Evolutionary conservation across 805 yeast species (phyloP).

Genomic region (Hanseniaspora thailandica): DNA sequence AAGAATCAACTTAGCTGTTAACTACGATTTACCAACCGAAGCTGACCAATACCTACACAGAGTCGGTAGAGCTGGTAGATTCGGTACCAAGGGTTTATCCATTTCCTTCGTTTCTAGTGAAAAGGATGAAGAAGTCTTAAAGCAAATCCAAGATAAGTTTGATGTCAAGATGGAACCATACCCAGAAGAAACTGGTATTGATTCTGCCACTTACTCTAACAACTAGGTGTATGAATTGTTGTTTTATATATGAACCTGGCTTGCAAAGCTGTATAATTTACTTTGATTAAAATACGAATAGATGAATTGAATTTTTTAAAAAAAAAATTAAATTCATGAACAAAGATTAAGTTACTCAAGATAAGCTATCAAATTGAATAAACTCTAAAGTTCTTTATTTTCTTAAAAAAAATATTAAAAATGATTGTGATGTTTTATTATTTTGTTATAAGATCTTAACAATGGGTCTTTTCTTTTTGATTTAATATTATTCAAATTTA

Average conservation of each 20-base stretch:
- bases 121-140: constrained; percentile 81
- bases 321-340: too few relatives aligned
- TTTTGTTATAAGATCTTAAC: constrained; percentile 5
- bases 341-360: too few relatives aligned
- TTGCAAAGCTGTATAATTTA: too few relatives aligned
- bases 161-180: constrained; percentile 89
- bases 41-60: constrained; percentile 98
- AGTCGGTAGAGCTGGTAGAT: constrained; percentile 99
- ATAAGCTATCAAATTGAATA: too few relatives aligned
- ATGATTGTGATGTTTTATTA: background rate
- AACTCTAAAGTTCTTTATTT: too few relatives aligned
- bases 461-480: constrained; percentile 1
- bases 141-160: constrained; percentile 90
- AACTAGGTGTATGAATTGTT: constrained; percentile 39
- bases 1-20: constrained; percentile 94
- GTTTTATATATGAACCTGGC: too few relatives aligned
- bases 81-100: constrained; percentile 97
- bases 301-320: too few relatives aligned
- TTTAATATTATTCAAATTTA: constrained; percentile 6
- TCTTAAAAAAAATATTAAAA: background rate
- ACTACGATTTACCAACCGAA: constrained; percentile 90
- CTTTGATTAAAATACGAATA: too few relatives aligned
- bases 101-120: constrained; percentile 76
- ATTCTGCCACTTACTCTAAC: constrained; percentile 95
- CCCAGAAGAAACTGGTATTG: constrained; percentile 91